Base-by-base conservation (phyloP, 306 rosid species). In the Oxytropis ochrocephala region DNA sequence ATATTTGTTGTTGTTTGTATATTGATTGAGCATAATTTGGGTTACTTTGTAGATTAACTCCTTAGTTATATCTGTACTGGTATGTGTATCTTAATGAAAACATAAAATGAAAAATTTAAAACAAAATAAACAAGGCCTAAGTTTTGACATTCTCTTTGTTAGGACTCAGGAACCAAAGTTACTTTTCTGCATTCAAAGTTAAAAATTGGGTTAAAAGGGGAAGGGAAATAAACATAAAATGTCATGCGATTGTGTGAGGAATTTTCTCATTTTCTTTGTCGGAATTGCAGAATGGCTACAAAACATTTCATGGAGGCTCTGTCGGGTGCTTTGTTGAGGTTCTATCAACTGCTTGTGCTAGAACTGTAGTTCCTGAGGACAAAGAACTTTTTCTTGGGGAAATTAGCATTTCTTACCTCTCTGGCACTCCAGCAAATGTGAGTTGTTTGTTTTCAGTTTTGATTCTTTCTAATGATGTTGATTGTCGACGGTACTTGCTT, bases 311-410 rank as follows among this genome's bases (percentile, higher is more conserved):
- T 58, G 87, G 87, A 50, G 87, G 84, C 10, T 56, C 75, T 27
- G 72, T 83, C 76, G 87, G 60, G 7, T 14, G 75, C 41, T 67
- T 83, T 11, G 80, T 41, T 64, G 80, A 83, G 47, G 17, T 63
- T 13, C 47, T 83, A 7, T 8, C 80, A 1, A 79, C 30, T 50
- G 82, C 84, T 69, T 83, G 87, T 46, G 87, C 84, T 36, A 76
- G 82, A 69, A 83, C 87, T 36, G 78, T 83, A 17, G 87, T 83
- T 47, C 19, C 75, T 11, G 78, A 73, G 54, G 54, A 79, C 64
- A 83, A 72, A 50, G 80, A 76, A 46, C 70, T 83, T 39, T 79
- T 72, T 73, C 84, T 83, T 7, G 87, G 82, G 38, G 84, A 83
- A 76, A 6, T 76, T 10, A 76, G 78, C 75, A 51, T 79, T 38